Conservation (phyloP, 345 rosid species). For the Acer campestre region DNA sequence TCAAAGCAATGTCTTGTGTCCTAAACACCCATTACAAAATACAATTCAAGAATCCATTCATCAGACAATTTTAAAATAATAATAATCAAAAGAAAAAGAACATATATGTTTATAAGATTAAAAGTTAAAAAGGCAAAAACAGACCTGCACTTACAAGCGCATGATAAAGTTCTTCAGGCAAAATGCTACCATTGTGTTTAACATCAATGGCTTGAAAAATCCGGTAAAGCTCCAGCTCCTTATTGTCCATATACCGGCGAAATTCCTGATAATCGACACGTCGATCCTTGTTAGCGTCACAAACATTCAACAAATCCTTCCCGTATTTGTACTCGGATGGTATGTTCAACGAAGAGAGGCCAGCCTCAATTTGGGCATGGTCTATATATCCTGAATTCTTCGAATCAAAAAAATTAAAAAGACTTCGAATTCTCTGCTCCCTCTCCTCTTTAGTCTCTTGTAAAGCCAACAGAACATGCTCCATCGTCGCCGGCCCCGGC, state of each 20-base stretch:
- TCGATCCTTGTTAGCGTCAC: slow-evolving; percentile 65
- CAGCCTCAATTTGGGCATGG: slow-evolving; percentile 63
- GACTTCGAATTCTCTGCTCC: slow-evolving; percentile 53
- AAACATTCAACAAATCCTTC: slow-evolving; percentile 65
- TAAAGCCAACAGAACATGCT: slow-evolving; percentile 67
- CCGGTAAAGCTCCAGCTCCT: slow-evolving; percentile 70
- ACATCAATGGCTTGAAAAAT: slow-evolving; percentile 79
- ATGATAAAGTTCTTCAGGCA: slow-evolving; percentile 73
- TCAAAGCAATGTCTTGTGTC: background rate
- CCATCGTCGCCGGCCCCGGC: slow-evolving; percentile 57
- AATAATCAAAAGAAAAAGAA: too few relatives aligned
- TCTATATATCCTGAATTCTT: slow-evolving; percentile 53
- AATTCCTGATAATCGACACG: slow-evolving; percentile 70
- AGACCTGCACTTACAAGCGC: slow-evolving; percentile 74
- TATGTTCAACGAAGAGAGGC: slow-evolving; percentile 58
- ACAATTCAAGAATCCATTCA: background rate
- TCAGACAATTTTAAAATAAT: background rate
- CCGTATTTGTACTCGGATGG: slow-evolving; percentile 69
- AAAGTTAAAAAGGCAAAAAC: slow-evolving; percentile 12
- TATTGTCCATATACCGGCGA: slow-evolving; percentile 72
- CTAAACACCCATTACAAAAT: background rate
- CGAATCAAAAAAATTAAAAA: slow-evolving; percentile 62
- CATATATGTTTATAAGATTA: background rate
- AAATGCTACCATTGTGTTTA: slow-evolving; percentile 69
- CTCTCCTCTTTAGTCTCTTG: slow-evolving; percentile 68